phyloP scores from a whole-genome alignment of 805 yeast species.

The Danielozyma ontarioensis region DNA sequence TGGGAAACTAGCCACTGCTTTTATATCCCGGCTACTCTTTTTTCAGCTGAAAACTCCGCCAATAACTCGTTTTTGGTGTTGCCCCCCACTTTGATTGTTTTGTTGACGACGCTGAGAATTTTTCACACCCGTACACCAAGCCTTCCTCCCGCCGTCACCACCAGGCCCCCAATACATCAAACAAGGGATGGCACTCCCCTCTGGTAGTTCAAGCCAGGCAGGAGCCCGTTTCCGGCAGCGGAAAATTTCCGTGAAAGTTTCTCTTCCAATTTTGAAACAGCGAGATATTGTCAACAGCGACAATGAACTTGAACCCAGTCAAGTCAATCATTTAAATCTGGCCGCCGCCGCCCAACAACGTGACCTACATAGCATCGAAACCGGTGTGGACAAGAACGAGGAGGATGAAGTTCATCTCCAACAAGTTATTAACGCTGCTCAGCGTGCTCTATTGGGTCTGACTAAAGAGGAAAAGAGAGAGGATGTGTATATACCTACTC shows the following conservation, averaged over 20 bases:
- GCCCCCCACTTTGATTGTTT: no score
- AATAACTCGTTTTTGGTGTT: no score
- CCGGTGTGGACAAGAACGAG: slow-evolving; percentile 97
- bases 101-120: neutral
- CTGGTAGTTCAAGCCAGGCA: slow-evolving; percentile 21
- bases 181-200: neutral
- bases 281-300: slow-evolving; percentile 61
- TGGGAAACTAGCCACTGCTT: no score
- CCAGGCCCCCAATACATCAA: neutral
- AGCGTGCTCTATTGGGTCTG: slow-evolving; percentile 48
- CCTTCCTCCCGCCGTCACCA: neutral
- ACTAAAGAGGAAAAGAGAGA: slow-evolving; percentile 19
- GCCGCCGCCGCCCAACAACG: slow-evolving; percentile 68
- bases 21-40: no score
- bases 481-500: slow-evolving; percentile 84
- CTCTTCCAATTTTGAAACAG: slow-evolving; percentile 70
- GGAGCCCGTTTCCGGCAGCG: slow-evolving; percentile 87
- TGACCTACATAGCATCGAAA: slow-evolving; percentile 83
- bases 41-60: no score
- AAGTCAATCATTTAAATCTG: slow-evolving; percentile 33
- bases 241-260: slow-evolving; percentile 88
- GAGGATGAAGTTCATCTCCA: slow-evolving; percentile 96
- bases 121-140: neutral
- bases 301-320: slow-evolving; percentile 38
- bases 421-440: slow-evolving; percentile 79